Base-by-base conservation (phyloP, 2,329 filamentous ascomycete genomes). In the Colletotrichum tabaci region DNA sequence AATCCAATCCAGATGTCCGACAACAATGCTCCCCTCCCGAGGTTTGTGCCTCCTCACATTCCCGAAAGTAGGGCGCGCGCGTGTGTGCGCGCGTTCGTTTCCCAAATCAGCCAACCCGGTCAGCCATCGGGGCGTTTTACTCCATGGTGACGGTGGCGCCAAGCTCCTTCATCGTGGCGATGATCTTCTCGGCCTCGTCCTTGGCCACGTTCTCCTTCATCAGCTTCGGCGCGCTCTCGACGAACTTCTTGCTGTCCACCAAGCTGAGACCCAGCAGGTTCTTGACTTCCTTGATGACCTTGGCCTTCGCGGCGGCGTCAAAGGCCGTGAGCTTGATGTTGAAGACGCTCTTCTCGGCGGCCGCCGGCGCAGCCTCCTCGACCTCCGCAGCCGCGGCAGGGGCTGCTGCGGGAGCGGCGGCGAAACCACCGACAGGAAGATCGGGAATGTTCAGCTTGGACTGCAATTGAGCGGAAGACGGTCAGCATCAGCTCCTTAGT, bases 221-320 rank as follows among this genome's bases (percentile, higher is more conserved):
- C 84, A 94, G 87, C 92, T 99, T 99, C 75, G 96, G 96, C 77
- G 94, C 95, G 81, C 94, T 94, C 89, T 99, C 96, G 76, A 99
- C 96, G 80, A 99, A 99, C 88, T 99, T 99, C 93, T 99, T 99
- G 86, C 94, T 97, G 85, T 99, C 96, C 77, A 99, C 97, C 87
- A 99, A 89, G 82, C 94, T 97, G 81, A 99, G 86, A 53, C 96
- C 96, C 73, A 99, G 87, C 90, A 99, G 89, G 80, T 91, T 92
- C 91, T 99, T 99, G 87, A 99, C 90, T 88, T 99, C 96, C 90
- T 99, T 99, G 89, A 99, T 99, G 79, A 99, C 88, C 93, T 99
- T 99, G 79, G 97, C 95, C 89, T 99, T 99, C 75, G 96, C 87
- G 61, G 85, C 88, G 38, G 95, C 88, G 64, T 99, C 97, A 82